phyloP scores from a whole-genome alignment of 345 rosid species.

The Hirschfeldia incana region DNA sequence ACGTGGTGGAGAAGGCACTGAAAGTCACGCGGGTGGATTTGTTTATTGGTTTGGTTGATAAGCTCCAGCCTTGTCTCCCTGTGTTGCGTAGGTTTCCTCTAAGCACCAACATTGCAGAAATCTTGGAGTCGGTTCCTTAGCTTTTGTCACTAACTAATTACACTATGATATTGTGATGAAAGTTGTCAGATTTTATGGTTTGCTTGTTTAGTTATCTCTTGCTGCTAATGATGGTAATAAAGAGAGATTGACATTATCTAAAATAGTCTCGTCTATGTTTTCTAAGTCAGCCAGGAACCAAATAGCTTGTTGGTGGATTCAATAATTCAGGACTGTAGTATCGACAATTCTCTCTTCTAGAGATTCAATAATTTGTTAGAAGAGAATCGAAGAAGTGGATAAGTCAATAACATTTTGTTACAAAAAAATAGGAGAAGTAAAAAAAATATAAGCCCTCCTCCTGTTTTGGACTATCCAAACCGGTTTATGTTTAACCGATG shows the following conservation, averaged over 20 bases:
- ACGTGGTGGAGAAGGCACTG: conserved; percentile 17
- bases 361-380: too few relatives aligned
- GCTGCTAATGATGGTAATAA: too few relatives aligned
- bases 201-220: not conserved
- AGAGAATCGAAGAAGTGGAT: conserved; percentile 22
- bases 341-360: too few relatives aligned
- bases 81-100: not conserved
- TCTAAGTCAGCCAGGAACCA: too few relatives aligned
- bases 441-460: not conserved
- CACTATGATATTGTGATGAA: not conserved
- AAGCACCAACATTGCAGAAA: not conserved
- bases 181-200: not conserved
- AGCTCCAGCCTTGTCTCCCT: conserved; percentile 3
- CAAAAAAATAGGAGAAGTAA: too few relatives aligned
- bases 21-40: not conserved
- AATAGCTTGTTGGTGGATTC: too few relatives aligned
- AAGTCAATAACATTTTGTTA: too few relatives aligned
- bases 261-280: too few relatives aligned
- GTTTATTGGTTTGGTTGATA: conserved; percentile 2
- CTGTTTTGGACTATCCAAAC: not conserved
- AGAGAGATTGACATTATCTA: too few relatives aligned
- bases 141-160: not conserved
- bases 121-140: not conserved
- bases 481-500: conserved; percentile 3
- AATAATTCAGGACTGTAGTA: too few relatives aligned